These are phyloP conservation scores for Exophiala calicioides DNA, from an alignment of 2,329 filamentous ascomycete species.

Conservation along the genomic window DNA sequence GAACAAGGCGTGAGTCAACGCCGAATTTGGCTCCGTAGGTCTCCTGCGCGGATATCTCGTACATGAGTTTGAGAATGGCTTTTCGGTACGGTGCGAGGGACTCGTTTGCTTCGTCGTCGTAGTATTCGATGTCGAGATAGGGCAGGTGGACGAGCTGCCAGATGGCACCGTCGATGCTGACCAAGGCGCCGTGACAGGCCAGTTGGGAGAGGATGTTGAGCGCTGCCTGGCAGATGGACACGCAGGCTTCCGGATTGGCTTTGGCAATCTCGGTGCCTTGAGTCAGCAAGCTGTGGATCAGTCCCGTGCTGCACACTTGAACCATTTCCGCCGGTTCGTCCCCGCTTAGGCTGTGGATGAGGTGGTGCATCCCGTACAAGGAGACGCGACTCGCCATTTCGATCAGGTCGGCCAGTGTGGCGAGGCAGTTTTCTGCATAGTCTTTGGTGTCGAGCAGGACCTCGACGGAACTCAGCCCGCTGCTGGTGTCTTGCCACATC, in stretches of 20 bases:
- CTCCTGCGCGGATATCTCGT: conserved; percentile 23
- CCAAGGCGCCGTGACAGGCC: conserved; percentile 8
- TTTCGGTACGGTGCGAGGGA: conserved; percentile 18
- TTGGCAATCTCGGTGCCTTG: conserved; percentile 14
- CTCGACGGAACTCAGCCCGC: conserved; percentile 16
- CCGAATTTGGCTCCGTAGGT: conserved; percentile 11
- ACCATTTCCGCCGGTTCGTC: conserved; percentile 7
- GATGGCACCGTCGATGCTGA: conserved; percentile 11
- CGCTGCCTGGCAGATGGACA: conserved; percentile 21
- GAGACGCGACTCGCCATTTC: conserved; percentile 28
- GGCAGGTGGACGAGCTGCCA: conserved; percentile 21
- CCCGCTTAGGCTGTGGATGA: conserved; percentile 5
- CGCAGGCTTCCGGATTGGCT: conserved; percentile 12
- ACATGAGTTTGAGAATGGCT: conserved; percentile 24
- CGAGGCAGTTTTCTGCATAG: conserved; percentile 6
- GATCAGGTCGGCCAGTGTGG: conserved; percentile 24
- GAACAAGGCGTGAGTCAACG: conserved; percentile 9
- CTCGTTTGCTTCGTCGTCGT: conserved; percentile 19
- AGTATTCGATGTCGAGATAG: conserved; percentile 3
- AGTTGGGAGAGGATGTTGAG: conserved; percentile 24
- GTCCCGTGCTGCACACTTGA: conserved; percentile 6
- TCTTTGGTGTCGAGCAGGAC: conserved; percentile 14
- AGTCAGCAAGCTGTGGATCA: conserved; percentile 16
- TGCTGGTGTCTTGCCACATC: conserved; percentile 6
- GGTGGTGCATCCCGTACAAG: conserved; percentile 16